Conservation (phyloP, 148 eudicot species). For the Rhododendron ferrugineum region DNA sequence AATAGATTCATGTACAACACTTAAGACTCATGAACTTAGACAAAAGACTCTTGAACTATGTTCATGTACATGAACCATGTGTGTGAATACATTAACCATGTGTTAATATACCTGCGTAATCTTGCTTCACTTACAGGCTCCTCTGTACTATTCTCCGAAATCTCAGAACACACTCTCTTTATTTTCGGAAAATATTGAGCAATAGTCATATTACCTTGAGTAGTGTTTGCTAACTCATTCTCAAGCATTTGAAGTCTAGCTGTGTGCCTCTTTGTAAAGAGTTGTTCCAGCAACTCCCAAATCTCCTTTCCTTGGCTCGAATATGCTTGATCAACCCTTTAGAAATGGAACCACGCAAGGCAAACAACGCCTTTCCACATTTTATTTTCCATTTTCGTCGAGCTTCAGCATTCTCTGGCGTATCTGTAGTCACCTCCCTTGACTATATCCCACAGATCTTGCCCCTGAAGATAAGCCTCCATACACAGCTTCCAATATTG, state of each 20-base stretch:
- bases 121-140: slow-evolving; percentile 19
- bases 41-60: too few relatives aligned
- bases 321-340: slow-evolving; percentile 13
- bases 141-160: not conserved
- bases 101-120: not conserved
- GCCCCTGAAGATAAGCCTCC: slow-evolving; percentile 5
- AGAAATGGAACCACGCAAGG: not conserved
- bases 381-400: slow-evolving; percentile 14
- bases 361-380: slow-evolving; percentile 16
- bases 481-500: not conserved
- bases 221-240: slow-evolving; percentile 4
- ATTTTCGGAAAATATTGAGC: slow-evolving; percentile 2
- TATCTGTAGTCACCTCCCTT: not conserved
- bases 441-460: slow-evolving; percentile 5
- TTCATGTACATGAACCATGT: too few relatives aligned
- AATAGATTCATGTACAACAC: too few relatives aligned
- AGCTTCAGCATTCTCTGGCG: not conserved
- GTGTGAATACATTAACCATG: too few relatives aligned
- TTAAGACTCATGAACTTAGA: too few relatives aligned
- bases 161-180: not conserved
- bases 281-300: slow-evolving; percentile 13
- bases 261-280: slow-evolving; percentile 13
- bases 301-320: slow-evolving; percentile 5
- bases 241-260: not conserved
- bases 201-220: slow-evolving; percentile 3